Base-by-base conservation (phyloP, 208 protist genomes). In the Endotrypanum monterogeii region DNA sequence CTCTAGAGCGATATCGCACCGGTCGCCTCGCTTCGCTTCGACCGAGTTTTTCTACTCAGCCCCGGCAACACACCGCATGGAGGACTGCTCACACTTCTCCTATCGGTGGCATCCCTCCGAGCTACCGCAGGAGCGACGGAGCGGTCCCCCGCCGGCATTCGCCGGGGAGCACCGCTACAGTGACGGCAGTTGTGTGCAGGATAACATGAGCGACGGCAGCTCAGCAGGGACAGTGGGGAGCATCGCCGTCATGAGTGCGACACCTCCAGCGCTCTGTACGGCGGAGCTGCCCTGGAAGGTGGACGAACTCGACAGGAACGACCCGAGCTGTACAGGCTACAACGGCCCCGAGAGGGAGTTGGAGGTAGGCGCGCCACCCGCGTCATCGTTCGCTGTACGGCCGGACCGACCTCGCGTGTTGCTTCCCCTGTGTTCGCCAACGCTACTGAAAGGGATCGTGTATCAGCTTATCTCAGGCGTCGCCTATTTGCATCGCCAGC, bases 401-500 rank as follows among this genome's bases (percentile, higher is more conserved):
- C 48, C 28, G 25, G 44, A 16, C 11, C 68, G 69, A 4, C 76
- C 76, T 2, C 70, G 62, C 37, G 48, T 82, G 30, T 18, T 32
- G 32, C 63, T 67, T 18, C 80, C 86, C 18, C 44, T 86, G 16
- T 89, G 90, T 71, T 85, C 89, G 28, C 74, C 87, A 23, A 84
- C 75, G 41, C 79, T 96, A 16, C 79, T 94, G 20, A 89, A 88
- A 57, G 86, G 87, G 32, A 86, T 94, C 58, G 76, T 96, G 58
- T 93, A 86, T 62, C 92, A 96, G 71, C 60, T 96, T 16, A 60
- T 94, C 37, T 61, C 79, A 20, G 92, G 89, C 11, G 82, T 96
- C 41, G 68, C 70, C 35, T 94, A 96, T 75, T 72, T 96, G n/a
- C 92, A 96, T 62, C 73, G 80, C 56, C 92, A 96, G 67, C 65